phyloP scores from a whole-genome alignment of 2,329 filamentous ascomycete genomes.

The Alternaria infectoria region DNA sequence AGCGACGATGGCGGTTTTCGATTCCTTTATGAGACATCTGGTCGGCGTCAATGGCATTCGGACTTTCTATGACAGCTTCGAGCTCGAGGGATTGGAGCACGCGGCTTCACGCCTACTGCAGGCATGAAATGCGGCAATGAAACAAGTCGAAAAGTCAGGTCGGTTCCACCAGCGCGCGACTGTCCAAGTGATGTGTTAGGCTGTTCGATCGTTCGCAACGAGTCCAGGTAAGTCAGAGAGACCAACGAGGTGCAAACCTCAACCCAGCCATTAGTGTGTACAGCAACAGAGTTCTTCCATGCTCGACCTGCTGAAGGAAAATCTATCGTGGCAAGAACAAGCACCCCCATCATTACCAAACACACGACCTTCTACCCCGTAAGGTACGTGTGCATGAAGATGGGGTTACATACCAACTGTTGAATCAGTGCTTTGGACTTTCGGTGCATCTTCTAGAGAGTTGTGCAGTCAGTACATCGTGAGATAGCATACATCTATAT shows the following conservation, averaged over 20 bases:
- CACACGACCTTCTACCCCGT: slow-evolving; percentile 60
- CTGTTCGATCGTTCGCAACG: slow-evolving; percentile 3
- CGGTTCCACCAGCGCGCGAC: slow-evolving; percentile 26
- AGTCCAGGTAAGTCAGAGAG: slow-evolving; percentile 12
- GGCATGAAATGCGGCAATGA: slow-evolving; percentile 48
- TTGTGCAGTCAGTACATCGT: background rate
- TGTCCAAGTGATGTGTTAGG: slow-evolving; percentile 29
- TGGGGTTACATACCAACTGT: slow-evolving; percentile 59
- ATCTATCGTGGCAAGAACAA: slow-evolving; percentile 68
- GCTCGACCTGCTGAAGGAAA: slow-evolving; percentile 71
- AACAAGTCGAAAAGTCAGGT: slow-evolving; percentile 45
- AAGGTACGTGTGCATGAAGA: slow-evolving; percentile 69
- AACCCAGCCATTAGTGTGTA: slow-evolving; percentile 71
- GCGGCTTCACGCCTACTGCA: slow-evolving; percentile 39
- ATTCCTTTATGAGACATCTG: slow-evolving; percentile 50
- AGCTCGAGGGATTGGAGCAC: slow-evolving; percentile 42
- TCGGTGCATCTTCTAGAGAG: background rate
- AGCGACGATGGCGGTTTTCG: slow-evolving; percentile 45
- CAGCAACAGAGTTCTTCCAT: slow-evolving; percentile 67
- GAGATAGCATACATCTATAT: background rate
- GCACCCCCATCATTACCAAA: slow-evolving; percentile 68
- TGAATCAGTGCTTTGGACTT: slow-evolving; percentile 7
- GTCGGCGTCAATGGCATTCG: slow-evolving; percentile 51
- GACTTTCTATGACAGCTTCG: slow-evolving; percentile 47
- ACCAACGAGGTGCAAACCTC: slow-evolving; percentile 25